Evolutionary conservation across 2,329 filamentous ascomycete genomes (phyloP).

Genomic region (Penicillium sp.): DNA sequence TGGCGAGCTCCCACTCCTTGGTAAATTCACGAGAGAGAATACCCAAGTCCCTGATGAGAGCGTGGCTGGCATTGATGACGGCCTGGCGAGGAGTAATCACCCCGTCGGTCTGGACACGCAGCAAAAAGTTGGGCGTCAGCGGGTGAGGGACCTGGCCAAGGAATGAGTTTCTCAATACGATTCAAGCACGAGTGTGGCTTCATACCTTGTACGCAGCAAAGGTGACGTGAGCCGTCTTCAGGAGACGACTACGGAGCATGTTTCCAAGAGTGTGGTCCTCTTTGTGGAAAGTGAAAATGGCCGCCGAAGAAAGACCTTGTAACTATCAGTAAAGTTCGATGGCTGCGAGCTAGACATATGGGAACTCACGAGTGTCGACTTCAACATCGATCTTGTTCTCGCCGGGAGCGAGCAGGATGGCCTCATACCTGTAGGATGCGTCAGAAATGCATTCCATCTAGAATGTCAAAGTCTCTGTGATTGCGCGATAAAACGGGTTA

Average conservation of each 20-base stretch:
- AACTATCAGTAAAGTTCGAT: conserved; percentile 5
- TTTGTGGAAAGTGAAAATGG: conserved; percentile 91
- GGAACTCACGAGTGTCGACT: conserved; percentile 74
- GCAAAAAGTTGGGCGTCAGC: conserved; percentile 51
- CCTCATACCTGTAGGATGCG: conserved; percentile 65
- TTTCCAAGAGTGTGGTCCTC: conserved; percentile 96
- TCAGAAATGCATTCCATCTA: not conserved
- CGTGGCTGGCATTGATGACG: conserved; percentile 70
- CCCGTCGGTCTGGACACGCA: conserved; percentile 90
- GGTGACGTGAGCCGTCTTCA: conserved; percentile 73
- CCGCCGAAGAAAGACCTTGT: conserved; percentile 83
- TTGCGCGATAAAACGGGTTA: not conserved
- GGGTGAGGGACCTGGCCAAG: conserved; percentile 40
- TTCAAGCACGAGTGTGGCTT: not conserved
- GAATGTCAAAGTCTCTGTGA: not conserved
- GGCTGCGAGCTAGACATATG: not conserved
- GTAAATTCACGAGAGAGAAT: conserved; percentile 82
- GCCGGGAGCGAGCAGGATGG: conserved; percentile 77
- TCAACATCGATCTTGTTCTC: conserved; percentile 92
- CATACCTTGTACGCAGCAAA: conserved; percentile 88
- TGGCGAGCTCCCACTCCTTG: conserved; percentile 81
- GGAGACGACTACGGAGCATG: conserved; percentile 76
- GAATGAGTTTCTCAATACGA: not conserved
- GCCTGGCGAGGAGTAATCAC: conserved; percentile 83
- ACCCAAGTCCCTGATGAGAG: conserved; percentile 73